Conservation (phyloP, 2,329 filamentous ascomycete genomes). For the Neopestalotiopsis sp. region DNA sequence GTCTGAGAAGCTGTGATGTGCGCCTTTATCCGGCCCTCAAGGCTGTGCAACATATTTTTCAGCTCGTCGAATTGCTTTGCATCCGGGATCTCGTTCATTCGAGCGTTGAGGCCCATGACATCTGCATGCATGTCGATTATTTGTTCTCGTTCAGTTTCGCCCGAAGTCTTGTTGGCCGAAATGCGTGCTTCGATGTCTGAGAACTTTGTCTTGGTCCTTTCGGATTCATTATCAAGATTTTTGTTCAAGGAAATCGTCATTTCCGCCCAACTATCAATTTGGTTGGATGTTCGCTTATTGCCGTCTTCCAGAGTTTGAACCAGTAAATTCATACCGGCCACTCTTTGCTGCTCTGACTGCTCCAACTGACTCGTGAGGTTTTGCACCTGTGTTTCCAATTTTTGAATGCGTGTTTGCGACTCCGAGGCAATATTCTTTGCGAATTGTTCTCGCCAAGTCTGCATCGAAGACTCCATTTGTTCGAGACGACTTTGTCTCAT, state of each 20-base stretch:
- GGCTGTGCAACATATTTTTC: background rate
- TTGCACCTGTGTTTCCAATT: conserved; percentile 4
- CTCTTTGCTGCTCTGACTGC: background rate
- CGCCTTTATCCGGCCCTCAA: background rate
- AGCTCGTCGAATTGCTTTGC: background rate
- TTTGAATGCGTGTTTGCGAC: background rate
- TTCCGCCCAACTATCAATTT: background rate
- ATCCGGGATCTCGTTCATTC: background rate
- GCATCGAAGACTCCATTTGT: conserved; percentile 11
- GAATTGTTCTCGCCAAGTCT: background rate
- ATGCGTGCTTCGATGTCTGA: background rate
- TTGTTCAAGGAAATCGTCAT: background rate
- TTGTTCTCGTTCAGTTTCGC: background rate
- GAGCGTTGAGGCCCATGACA: background rate
- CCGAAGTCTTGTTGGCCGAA: background rate
- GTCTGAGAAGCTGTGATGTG: background rate
- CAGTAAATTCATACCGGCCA: background rate
- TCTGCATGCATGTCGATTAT: conserved; percentile 5
- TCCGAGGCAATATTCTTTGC: background rate
- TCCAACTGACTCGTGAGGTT: background rate
- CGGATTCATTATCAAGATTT: background rate
- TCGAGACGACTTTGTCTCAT: conserved; percentile 14
- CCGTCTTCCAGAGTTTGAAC: background rate
- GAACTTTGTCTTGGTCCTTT: background rate
- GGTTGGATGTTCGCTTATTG: background rate